phyloP scores from a whole-genome alignment of 257 asterid genomes.

The Avicennia marina region DNA sequence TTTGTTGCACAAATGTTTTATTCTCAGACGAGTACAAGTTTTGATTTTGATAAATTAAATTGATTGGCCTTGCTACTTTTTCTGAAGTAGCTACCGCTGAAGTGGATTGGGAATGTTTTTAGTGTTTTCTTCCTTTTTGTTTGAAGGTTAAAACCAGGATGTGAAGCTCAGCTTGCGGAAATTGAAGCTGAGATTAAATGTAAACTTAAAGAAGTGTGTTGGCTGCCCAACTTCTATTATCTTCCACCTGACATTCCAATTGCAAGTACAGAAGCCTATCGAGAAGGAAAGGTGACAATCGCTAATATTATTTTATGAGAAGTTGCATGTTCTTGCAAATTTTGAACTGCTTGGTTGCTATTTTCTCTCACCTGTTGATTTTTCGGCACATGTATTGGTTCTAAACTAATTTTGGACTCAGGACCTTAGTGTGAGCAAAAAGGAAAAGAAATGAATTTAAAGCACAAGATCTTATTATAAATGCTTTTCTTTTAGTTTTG shows the following conservation, averaged over 20 bases:
- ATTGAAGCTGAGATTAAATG: slow-evolving; percentile 64
- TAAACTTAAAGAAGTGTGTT: slow-evolving; percentile 50
- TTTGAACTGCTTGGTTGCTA: not conserved
- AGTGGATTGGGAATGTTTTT: not conserved
- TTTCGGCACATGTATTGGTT: not conserved
- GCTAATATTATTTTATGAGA: not conserved
- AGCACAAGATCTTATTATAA: not conserved
- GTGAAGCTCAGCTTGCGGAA: slow-evolving; percentile 41
- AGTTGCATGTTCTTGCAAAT: not conserved
- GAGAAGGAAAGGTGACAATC: slow-evolving; percentile 66
- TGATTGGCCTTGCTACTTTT: too few relatives aligned
- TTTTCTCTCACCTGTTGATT: too few relatives aligned
- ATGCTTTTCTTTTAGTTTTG: not conserved
- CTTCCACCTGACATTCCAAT: slow-evolving; percentile 67
- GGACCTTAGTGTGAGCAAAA: not conserved
- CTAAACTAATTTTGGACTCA: not conserved
- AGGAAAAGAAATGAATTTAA: not conserved
- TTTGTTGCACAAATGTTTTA: too few relatives aligned
- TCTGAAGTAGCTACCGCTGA: not conserved
- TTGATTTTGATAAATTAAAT: too few relatives aligned
- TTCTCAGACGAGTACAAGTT: too few relatives aligned
- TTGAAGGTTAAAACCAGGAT: slow-evolving; percentile 75
- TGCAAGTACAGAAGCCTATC: slow-evolving; percentile 73
- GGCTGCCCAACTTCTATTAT: slow-evolving; percentile 76
- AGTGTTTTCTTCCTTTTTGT: slow-evolving; percentile 10